A percentile compares a stretch with the other conserved stretches of the same genome.
phyloP scores from a whole-genome alignment of 208 protist genomes.

The Balamuthia mandrillaris region DNA sequence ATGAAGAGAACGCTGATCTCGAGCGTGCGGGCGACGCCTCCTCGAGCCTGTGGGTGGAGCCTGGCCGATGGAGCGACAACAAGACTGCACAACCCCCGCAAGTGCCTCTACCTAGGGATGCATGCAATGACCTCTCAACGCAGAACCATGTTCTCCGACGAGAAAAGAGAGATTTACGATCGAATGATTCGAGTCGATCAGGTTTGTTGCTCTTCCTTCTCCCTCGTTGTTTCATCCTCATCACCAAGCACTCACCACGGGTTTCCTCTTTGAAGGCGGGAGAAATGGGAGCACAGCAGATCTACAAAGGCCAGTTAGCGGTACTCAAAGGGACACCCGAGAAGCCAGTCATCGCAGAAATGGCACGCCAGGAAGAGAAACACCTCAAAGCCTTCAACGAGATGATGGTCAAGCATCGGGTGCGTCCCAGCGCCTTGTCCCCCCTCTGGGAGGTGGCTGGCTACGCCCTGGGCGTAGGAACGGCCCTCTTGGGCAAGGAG shows the following conservation, averaged over 20 bases:
- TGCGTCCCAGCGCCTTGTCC: conserved; percentile 60
- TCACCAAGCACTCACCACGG: too few species aligned
- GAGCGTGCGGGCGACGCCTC: too few species aligned
- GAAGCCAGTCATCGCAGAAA: conserved; percentile 49
- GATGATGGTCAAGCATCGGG: conserved; percentile 53
- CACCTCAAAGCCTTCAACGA: conserved; percentile 62
- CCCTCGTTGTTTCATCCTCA: neutral
- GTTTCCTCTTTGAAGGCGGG: conserved; percentile 62
- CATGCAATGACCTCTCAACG: too few species aligned
- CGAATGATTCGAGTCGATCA: neutral
- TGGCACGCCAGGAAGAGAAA: conserved; percentile 66
- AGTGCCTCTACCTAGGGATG: too few species aligned
- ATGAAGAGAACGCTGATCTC: too few species aligned
- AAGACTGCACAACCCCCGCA: too few species aligned
- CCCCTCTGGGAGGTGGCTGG: conserved; percentile 67
- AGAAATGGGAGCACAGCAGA: conserved; percentile 63
- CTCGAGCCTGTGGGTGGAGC: too few species aligned
- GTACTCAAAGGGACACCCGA: conserved; percentile 45
- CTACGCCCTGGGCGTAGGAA: conserved; percentile 59
- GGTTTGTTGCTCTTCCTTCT: neutral
- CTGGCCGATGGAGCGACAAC: too few species aligned
- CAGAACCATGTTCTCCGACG: too few species aligned
- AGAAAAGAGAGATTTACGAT: too few species aligned
- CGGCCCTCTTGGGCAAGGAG: conserved; percentile 69
- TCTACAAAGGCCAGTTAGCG: conserved; percentile 66